phyloP scores from a whole-genome alignment of 2,329 filamentous ascomycete genomes.

The Sclerotiophoma versabilis region DNA sequence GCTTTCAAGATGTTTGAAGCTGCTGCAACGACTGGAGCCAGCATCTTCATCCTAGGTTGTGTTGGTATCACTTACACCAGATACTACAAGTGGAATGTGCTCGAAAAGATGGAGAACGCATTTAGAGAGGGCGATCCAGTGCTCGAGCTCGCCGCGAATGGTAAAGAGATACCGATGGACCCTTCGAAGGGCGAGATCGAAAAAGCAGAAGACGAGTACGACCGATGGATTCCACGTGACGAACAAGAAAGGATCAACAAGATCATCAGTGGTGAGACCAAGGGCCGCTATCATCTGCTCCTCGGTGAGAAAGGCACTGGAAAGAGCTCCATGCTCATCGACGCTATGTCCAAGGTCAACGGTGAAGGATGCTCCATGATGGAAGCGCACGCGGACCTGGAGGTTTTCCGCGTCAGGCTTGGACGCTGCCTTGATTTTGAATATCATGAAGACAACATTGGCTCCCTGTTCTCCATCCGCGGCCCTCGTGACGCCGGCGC shows the following conservation, averaged over 20 bases:
- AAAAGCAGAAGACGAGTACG: slow-evolving; percentile 53
- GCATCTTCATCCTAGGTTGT: slow-evolving; percentile 56
- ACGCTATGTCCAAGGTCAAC: slow-evolving; percentile 92
- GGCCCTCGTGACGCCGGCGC: slow-evolving; percentile 92
- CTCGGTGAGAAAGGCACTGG: slow-evolving; percentile 96
- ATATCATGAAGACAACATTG: slow-evolving; percentile 97
- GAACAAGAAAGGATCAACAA: slow-evolving; percentile 82
- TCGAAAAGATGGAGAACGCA: slow-evolving; percentile 91
- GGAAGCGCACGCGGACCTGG: slow-evolving; percentile 91
- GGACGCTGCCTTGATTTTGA: slow-evolving; percentile 96
- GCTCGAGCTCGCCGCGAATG: slow-evolving; percentile 66
- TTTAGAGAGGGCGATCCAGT: slow-evolving; percentile 93
- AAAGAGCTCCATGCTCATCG: slow-evolving; percentile 95
- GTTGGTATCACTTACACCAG: slow-evolving; percentile 57
- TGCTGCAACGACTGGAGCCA: slow-evolving; percentile 59
- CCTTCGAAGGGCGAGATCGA: slow-evolving; percentile 27
- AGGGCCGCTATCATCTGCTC: slow-evolving; percentile 88
- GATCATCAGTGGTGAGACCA: slow-evolving; percentile 77
- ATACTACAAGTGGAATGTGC: slow-evolving; percentile 85
- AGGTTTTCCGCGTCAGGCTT: slow-evolving; percentile 91
- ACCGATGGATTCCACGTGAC: slow-evolving; percentile 82
- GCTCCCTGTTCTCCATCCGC: slow-evolving; percentile 91
- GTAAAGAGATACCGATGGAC: slow-evolving; percentile 44
- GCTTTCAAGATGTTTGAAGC: slow-evolving; percentile 61
- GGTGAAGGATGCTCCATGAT: slow-evolving; percentile 93